Percentiles rank a stretch among this genome's conserved stretches.
Evolutionary conservation across 78 protist genomes (phyloP).

Genomic region (Ministeria vibrans): DNA sequence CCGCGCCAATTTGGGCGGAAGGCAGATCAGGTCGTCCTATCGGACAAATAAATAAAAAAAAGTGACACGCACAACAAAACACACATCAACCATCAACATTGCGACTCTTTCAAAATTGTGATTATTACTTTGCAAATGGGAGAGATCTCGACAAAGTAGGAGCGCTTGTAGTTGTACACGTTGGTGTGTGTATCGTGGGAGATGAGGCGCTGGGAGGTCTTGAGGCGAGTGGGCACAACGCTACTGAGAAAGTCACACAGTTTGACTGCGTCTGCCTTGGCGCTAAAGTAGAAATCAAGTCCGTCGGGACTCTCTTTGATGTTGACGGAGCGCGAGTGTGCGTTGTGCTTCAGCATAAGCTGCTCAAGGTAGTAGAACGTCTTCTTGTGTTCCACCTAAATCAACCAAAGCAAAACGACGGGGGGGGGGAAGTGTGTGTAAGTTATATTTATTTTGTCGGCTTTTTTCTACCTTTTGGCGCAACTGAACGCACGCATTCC

Average conservation of each 20-base stretch:
- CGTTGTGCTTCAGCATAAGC: constrained; percentile 88
- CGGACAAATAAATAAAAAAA: too few relatives aligned
- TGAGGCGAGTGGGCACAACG: constrained; percentile 60
- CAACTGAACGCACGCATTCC: constrained; percentile 89
- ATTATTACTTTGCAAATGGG: constrained; percentile 94
- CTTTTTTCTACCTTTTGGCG: constrained; percentile 81
- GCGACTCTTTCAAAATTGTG: too few relatives aligned
- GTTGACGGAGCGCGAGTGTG: constrained; percentile 58
- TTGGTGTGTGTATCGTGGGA: constrained; percentile 77
- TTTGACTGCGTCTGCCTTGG: constrained; percentile 64
- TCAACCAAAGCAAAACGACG: too few relatives aligned
- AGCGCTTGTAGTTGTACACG: constrained; percentile 75
- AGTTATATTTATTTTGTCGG: background rate
- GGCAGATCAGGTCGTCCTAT: constrained; percentile 88
- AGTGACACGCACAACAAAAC: too few relatives aligned
- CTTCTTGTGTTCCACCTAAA: constrained; percentile 77
- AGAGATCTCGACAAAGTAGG: constrained; percentile 85
- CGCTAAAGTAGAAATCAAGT: constrained; percentile 87
- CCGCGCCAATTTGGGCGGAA: constrained; percentile 64
- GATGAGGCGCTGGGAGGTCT: constrained; percentile 71
- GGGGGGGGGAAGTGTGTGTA: background rate
- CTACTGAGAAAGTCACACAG: constrained; percentile 73
- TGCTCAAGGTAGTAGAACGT: constrained; percentile 95
- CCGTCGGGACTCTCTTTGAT: constrained; percentile 75
- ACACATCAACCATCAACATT: too few relatives aligned